phyloP scores from a whole-genome alignment of 768 basidiomycete genomes.

The Cystoderma amianthinum region DNA sequence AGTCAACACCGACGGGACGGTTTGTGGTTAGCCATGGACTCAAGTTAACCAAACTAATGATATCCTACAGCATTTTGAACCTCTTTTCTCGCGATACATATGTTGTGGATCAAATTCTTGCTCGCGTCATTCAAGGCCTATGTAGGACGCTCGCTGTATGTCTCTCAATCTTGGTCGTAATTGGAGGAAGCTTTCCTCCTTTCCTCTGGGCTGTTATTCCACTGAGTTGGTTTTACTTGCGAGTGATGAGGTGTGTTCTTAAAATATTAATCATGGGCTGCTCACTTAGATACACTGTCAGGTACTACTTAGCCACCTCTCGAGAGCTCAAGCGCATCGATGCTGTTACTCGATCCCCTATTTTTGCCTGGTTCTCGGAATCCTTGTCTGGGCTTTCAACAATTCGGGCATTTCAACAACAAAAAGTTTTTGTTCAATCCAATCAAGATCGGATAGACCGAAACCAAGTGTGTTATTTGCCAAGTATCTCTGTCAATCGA shows the following conservation, averaged over 20 bases:
- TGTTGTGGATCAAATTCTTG: conserved; percentile 79
- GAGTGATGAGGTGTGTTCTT: conserved; percentile 65
- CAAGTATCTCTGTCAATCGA: conserved; percentile 68
- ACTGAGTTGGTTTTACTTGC: conserved; percentile 70
- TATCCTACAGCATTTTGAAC: conserved; percentile 68
- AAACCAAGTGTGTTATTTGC: conserved; percentile 76
- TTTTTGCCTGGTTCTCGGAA: conserved; percentile 87
- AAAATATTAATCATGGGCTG: not conserved
- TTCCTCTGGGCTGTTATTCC: conserved; percentile 75
- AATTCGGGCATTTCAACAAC: conserved; percentile 76
- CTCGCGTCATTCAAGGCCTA: conserved; percentile 66
- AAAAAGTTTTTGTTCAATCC: conserved; percentile 54
- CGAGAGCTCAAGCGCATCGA: conserved; percentile 87
- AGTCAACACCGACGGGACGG: conserved; percentile 82
- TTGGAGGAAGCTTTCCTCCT: conserved; percentile 75
- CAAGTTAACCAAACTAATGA: not conserved
- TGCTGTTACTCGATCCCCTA: conserved; percentile 83
- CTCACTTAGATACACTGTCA: conserved; percentile 19
- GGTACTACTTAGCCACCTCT: conserved; percentile 84
- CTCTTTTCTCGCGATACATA: conserved; percentile 87
- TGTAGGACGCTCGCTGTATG: conserved; percentile 58
- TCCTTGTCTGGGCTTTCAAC: conserved; percentile 71
- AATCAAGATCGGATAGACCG: conserved; percentile 76
- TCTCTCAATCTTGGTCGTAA: conserved; percentile 60
- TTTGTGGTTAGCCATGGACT: conserved; percentile 25